A percentile compares a stretch with the other conserved stretches of the same genome.
These are phyloP conservation scores for Fusarium neocosmosporiellum DNA, from an alignment of 2,329 filamentous ascomycete genomes.

Conservation along the genomic window DNA sequence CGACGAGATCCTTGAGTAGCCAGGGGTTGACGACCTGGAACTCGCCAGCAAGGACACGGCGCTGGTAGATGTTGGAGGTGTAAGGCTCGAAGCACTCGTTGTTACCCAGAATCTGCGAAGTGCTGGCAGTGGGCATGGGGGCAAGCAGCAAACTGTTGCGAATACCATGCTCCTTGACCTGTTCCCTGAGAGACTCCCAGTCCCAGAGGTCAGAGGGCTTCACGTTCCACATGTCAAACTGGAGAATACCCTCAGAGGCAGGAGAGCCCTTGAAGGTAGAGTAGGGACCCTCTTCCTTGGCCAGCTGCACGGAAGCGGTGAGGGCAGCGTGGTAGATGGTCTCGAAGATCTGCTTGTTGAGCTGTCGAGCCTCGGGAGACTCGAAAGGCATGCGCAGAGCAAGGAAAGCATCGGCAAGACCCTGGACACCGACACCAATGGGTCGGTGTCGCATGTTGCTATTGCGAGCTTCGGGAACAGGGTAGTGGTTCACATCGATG, in stretches of 20 bases:
- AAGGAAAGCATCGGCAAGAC: slow-evolving; percentile 97
- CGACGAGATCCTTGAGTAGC: slow-evolving; percentile 97
- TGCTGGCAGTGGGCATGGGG: slow-evolving; percentile 97
- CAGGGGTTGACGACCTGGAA: slow-evolving; percentile 99
- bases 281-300: slow-evolving; percentile 86
- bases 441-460: slow-evolving; percentile 98
- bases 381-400: slow-evolving; percentile 97
- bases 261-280: slow-evolving; percentile 93
- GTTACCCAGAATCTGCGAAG: slow-evolving; percentile 97
- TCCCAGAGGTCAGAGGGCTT: slow-evolving; percentile 97
- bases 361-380: slow-evolving; percentile 89
- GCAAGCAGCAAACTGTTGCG: slow-evolving; percentile 96
- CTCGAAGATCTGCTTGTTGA: slow-evolving; percentile 99
- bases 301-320: slow-evolving; percentile 88
- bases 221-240: slow-evolving; percentile 99
- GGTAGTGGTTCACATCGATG: slow-evolving; percentile 98
- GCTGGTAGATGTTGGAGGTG: slow-evolving; percentile 99
- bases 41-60: slow-evolving; percentile 95
- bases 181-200: slow-evolving; percentile 87
- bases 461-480: slow-evolving; percentile 91
- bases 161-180: slow-evolving; percentile 92
- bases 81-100: slow-evolving; percentile 99
- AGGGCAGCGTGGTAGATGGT: slow-evolving; percentile 98
- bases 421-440: slow-evolving; percentile 96
- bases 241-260: slow-evolving; percentile 92